Evolutionary conservation across 257 asterid genomes (phyloP).

Genomic region (Ocimum tenuiflorum): DNA sequence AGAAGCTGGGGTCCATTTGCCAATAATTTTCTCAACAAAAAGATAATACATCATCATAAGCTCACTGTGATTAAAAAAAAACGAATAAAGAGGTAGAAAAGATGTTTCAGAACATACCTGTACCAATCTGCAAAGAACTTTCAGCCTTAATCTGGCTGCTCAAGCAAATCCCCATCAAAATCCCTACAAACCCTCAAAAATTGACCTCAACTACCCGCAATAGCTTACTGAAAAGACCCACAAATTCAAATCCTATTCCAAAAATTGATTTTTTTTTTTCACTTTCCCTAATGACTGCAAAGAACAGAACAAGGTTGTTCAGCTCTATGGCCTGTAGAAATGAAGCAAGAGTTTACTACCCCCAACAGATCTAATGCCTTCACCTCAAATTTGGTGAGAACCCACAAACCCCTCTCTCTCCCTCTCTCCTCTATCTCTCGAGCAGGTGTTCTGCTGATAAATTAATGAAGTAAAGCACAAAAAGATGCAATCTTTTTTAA

Average conservation of each 20-base stretch:
- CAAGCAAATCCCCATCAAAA: conserved; percentile 56
- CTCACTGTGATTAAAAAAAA: background rate
- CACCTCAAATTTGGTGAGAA: conserved; percentile 23
- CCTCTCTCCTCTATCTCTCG: conserved; percentile 5
- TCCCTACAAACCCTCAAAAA: conserved; percentile 23
- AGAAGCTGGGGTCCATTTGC: background rate
- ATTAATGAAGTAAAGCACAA: background rate
- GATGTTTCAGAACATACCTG: conserved; percentile 20
- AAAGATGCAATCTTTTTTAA: conserved; percentile 13
- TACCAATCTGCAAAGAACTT: conserved; percentile 34
- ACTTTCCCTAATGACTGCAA: background rate
- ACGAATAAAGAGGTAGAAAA: background rate
- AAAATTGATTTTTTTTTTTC: conserved; percentile 13
- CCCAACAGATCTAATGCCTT: conserved; percentile 44
- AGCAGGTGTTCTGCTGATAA: background rate
- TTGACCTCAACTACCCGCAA: conserved; percentile 12
- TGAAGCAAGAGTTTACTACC: conserved; percentile 12
- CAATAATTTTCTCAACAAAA: conserved; percentile 9
- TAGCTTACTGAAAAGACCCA: conserved; percentile 20
- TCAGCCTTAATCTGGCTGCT: conserved; percentile 51
- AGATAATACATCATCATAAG: background rate
- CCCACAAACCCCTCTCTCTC: background rate
- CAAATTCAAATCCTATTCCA: conserved; percentile 22
- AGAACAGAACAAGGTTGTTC: background rate
- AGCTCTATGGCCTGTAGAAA: conserved; percentile 14